A percentile compares a stretch with the other conserved stretches of the same genome.
Evolutionary conservation across 2,329 filamentous ascomycete species (phyloP).

Genomic region (Hymenoscyphus occultus): DNA sequence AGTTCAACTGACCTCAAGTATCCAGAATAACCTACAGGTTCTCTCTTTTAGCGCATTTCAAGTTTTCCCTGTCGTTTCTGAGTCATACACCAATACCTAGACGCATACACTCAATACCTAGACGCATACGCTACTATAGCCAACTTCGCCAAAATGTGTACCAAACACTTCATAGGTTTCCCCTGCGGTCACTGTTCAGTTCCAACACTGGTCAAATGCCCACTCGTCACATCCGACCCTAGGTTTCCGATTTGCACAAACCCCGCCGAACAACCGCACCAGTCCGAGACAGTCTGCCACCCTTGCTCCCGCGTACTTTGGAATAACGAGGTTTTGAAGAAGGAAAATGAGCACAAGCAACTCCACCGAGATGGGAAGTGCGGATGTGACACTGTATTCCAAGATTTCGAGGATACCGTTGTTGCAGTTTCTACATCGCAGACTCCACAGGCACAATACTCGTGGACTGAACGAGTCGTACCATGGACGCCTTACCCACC

Average conservation of each 20-base stretch:
- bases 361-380: slow-evolving; percentile 27
- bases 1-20: not conserved
- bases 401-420: slow-evolving; percentile 16
- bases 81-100: not conserved
- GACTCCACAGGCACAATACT: not conserved
- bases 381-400: slow-evolving; percentile 30
- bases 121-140: not conserved
- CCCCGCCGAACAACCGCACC: slow-evolving; percentile 29
- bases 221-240: slow-evolving; percentile 30
- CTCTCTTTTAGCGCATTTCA: not conserved
- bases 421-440: not conserved
- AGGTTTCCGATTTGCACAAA: slow-evolving; percentile 31
- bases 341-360: slow-evolving; percentile 30
- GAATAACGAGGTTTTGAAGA: slow-evolving; percentile 29
- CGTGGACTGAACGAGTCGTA: not conserved
- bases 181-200: slow-evolving; percentile 47
- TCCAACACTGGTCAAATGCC: slow-evolving; percentile 43
- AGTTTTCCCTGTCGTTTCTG: not conserved
- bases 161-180: slow-evolving; percentile 46
- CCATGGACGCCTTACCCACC: too few species aligned
- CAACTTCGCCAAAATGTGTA: slow-evolving; percentile 41
- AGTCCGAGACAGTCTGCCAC: slow-evolving; percentile 30
- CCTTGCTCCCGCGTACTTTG: slow-evolving; percentile 33
- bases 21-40: too few species aligned
- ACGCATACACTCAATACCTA: not conserved